Evolutionary conservation across 306 rosid species (phyloP).

Genomic region (Gastrolobium villosum): DNA sequence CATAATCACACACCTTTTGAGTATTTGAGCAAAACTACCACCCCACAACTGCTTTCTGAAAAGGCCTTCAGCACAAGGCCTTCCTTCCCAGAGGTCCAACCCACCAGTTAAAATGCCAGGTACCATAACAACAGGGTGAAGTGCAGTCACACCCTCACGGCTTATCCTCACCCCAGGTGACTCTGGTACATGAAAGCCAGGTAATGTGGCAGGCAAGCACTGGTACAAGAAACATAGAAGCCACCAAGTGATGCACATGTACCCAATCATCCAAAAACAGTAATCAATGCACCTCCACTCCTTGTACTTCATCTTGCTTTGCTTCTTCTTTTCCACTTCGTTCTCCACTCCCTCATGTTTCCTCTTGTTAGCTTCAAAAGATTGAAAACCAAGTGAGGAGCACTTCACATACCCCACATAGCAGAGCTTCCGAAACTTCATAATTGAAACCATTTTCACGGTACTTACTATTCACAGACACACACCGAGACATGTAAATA

Average conservation of each 20-base stretch:
- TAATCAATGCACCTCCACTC: constrained; percentile 67
- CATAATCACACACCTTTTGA: constrained; percentile 61
- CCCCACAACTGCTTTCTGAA: constrained; percentile 80
- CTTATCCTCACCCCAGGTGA: constrained; percentile 72
- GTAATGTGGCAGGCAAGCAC: constrained; percentile 52
- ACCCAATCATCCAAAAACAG: constrained; percentile 77
- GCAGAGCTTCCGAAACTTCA: constrained; percentile 54
- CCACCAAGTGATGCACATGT: constrained; percentile 76
- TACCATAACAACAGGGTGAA: constrained; percentile 80
- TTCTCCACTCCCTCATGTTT: too few relatives aligned
- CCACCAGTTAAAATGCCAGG: constrained; percentile 87
- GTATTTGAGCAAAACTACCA: constrained; percentile 68
- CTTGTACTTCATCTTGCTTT: constrained; percentile 40
- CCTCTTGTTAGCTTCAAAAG: constrained; percentile 36
- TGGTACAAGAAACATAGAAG: constrained; percentile 60
- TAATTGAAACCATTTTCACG: constrained; percentile 57
- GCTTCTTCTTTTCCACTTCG: constrained; percentile 41
- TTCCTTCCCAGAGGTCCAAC: constrained; percentile 83
- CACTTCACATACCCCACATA: constrained; percentile 48
- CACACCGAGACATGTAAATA: not conserved
- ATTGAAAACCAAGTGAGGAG: constrained; percentile 47
- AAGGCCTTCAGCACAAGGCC: constrained; percentile 74
- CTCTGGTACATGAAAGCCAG: constrained; percentile 60
- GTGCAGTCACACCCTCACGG: constrained; percentile 61
- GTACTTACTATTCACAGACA: not conserved